Conservation (phyloP, 352 stramenopile species). For the Globisporangium cylindrosporum region DNA sequence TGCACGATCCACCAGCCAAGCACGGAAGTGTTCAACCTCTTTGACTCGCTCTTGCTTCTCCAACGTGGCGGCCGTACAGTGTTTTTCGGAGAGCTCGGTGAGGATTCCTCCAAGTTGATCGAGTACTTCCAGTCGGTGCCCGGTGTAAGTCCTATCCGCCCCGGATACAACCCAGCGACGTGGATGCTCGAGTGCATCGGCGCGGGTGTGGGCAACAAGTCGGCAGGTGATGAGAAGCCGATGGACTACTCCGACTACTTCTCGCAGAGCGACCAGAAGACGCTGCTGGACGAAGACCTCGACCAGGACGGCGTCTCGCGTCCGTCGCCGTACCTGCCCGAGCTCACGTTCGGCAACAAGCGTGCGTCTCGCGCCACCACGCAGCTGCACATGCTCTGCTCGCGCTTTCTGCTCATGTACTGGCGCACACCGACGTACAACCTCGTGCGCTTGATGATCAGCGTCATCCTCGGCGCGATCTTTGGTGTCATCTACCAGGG, state of each 20-base stretch:
- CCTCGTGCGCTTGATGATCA: constrained; percentile 68
- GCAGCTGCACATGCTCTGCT: constrained; percentile 46
- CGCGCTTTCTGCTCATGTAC: constrained; percentile 73
- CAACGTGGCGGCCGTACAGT: constrained; percentile 45
- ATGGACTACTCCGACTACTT: constrained; percentile 49
- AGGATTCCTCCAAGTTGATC: constrained; percentile 43
- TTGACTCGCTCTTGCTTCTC: constrained; percentile 84
- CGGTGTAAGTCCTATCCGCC: constrained; percentile 45
- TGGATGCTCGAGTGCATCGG: constrained; percentile 26
- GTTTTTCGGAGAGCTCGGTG: constrained; percentile 57
- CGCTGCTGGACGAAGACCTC: constrained; percentile 37
- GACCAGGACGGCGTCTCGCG: constrained; percentile 40
- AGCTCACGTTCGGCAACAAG: constrained; percentile 42
- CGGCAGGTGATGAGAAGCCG: not conserved
- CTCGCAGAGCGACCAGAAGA: constrained; percentile 28
- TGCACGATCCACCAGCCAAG: constrained; percentile 93
- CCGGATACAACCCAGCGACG: constrained; percentile 46
- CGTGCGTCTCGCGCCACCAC: constrained; percentile 23
- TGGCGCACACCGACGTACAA: constrained; percentile 88
- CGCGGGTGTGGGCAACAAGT: constrained; percentile 32
- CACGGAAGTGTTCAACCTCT: constrained; percentile 86
- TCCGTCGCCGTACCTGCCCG: constrained; percentile 26
- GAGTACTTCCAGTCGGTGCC: constrained; percentile 49
- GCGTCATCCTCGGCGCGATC: constrained; percentile 61
- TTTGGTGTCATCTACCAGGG: constrained; percentile 72